Evolutionary conservation across 2,329 filamentous ascomycete genomes (phyloP), one percentile per base, ranked within the genome.

Genomic region (Cyphellophora attinorum): DNA sequence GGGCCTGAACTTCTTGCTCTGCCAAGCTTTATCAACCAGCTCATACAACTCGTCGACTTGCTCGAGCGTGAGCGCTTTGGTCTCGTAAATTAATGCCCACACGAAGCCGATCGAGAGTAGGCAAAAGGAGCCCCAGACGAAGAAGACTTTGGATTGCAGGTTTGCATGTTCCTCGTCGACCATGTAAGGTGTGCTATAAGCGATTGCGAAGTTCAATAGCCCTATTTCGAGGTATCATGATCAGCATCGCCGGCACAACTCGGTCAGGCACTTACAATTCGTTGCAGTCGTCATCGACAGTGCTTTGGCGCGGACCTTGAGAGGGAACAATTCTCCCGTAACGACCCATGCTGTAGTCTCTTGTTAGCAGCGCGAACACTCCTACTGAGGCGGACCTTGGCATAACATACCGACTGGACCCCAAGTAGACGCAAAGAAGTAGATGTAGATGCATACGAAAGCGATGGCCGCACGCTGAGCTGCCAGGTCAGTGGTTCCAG

Each of bases 361-460:
- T 56, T 59, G n/a, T n/a, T n/a, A n/a, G n/a, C n/a, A n/a, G n/a
- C n/a, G n/a, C n/a, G n/a, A n/a, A n/a, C n/a, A n/a, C n/a, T n/a
- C n/a, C n/a, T n/a, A n/a, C n/a, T n/a, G n/a, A n/a, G n/a, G n/a
- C n/a, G n/a, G 6, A 36, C 4, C 11, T 74, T 16, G 68, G n/a
- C n/a, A n/a, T n/a, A n/a, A n/a, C n/a, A n/a, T n/a, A n/a, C n/a
- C 70, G 32, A 65, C 79, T 5, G 85, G 84, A 35, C 85, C 85
- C 85, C 85, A 93, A 44, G 85, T 93, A 39, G 72, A 78, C 39
- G 85, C 85, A 59, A 93, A 93, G 71, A 81, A 88, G 72, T 84
- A 85, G 68, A 93, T 88, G 72, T 85, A 89, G 67, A 93, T 77
- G 65, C 79, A 81, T 54, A 91, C 89, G 65, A 93, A 91, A 42